These are phyloP conservation scores for Sarocladium kiliense DNA, from an alignment of 2,329 filamentous ascomycete species.

Conservation along the genomic window DNA sequence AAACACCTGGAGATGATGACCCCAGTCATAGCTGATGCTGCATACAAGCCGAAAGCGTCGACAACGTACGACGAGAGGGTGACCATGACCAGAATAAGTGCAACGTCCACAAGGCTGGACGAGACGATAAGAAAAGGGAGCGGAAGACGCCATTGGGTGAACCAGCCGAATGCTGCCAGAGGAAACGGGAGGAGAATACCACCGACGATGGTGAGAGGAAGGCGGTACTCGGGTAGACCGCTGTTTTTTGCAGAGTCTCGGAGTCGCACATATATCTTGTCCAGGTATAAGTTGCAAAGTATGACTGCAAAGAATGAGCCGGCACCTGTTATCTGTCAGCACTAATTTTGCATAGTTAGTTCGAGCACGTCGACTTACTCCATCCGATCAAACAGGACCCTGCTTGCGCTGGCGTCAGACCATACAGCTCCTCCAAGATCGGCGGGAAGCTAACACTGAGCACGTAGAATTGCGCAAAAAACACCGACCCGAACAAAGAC, in stretches of 20 bases:
- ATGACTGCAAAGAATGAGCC: slow-evolving; percentile 43
- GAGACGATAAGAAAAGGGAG: slow-evolving; percentile 37
- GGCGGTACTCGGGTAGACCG: slow-evolving; percentile 47
- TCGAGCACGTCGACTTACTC: slow-evolving; percentile 7
- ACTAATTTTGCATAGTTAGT: background rate
- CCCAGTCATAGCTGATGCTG: slow-evolving; percentile 52
- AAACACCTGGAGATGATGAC: slow-evolving; percentile 51
- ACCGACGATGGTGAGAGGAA: slow-evolving; percentile 46
- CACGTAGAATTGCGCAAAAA: slow-evolving; percentile 49
- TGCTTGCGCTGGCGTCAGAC: slow-evolving; percentile 43
- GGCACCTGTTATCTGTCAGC: slow-evolving; percentile 28
- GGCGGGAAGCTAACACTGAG: slow-evolving; percentile 48
- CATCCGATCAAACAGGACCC: slow-evolving; percentile 45
- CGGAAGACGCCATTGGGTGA: slow-evolving; percentile 35
- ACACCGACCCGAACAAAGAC: slow-evolving; percentile 40
- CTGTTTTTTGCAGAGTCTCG: slow-evolving; percentile 26
- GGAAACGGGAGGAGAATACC: slow-evolving; percentile 39
- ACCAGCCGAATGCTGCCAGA: slow-evolving; percentile 46
- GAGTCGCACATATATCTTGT: slow-evolving; percentile 47
- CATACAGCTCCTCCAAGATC: slow-evolving; percentile 43
- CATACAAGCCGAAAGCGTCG: slow-evolving; percentile 50
- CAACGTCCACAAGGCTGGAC: slow-evolving; percentile 39
- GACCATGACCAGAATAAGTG: slow-evolving; percentile 40
- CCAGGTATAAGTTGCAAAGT: slow-evolving; percentile 45
- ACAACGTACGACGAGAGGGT: slow-evolving; percentile 52